Conservation (phyloP, 2,329 filamentous ascomycete genomes). For the Fusarium sp. region DNA sequence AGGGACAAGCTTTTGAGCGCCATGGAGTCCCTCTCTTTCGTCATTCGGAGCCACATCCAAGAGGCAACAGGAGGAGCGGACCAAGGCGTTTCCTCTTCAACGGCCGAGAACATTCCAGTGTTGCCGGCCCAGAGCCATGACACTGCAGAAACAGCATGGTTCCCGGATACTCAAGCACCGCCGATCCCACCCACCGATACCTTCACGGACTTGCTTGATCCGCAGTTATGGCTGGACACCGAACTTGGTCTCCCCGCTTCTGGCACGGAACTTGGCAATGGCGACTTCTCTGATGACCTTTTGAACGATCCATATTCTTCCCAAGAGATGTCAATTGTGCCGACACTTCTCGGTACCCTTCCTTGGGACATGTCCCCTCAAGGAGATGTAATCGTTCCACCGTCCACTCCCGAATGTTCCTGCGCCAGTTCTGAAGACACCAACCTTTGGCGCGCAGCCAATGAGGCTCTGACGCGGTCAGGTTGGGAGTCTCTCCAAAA, state of each 20-base stretch:
- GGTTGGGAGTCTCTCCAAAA: background rate
- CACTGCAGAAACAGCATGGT: background rate
- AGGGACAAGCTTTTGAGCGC: background rate
- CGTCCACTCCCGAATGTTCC: background rate
- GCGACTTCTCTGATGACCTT: background rate
- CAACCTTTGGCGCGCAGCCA: background rate
- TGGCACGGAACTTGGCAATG: background rate
- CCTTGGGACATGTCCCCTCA: background rate
- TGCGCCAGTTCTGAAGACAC: background rate
- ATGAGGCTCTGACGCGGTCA: background rate
- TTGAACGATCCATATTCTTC: background rate
- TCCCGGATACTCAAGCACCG: background rate
- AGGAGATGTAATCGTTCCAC: background rate
- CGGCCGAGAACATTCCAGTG: background rate
- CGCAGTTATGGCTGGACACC: background rate
- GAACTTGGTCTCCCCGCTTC: background rate
- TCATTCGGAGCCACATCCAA: background rate
- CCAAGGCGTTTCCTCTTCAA: background rate
- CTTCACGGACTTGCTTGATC: background rate
- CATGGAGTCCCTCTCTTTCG: background rate
- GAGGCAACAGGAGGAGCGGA: background rate
- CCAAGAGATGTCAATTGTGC: background rate
- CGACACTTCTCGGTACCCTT: background rate
- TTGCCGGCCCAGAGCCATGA: background rate
- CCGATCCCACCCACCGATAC: background rate